A percentile compares a stretch with the other conserved stretches of the same genome.
These are phyloP conservation scores for Colletotrichum cereale DNA, from an alignment of 2,329 filamentous ascomycete genomes.

Conservation along the genomic window DNA sequence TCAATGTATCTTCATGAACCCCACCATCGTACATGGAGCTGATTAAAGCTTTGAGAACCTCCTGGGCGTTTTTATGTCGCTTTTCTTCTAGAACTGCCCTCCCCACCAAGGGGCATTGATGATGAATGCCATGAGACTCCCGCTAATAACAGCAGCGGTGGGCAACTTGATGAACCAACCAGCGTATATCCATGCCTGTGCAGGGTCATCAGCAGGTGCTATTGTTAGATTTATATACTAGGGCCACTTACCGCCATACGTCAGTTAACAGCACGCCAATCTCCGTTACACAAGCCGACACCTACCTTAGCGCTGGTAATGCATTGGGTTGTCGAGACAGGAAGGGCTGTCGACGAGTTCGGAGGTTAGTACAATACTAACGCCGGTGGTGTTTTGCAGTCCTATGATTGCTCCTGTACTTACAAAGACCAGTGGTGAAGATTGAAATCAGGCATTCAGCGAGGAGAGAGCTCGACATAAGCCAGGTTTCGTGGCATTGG, in stretches of 20 bases:
- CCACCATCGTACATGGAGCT: not conserved
- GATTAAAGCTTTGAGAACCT: not conserved
- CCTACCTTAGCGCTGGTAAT: constrained; percentile 73
- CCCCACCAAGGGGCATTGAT: constrained; percentile 70
- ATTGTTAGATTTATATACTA: not conserved
- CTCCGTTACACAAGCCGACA: constrained; percentile 71
- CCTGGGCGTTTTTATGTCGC: no score
- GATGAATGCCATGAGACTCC: constrained; percentile 72
- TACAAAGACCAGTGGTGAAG: constrained; percentile 27
- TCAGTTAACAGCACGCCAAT: constrained; percentile 72
- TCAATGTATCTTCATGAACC: not conserved
- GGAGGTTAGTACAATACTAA: not conserved
- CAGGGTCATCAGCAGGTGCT: not conserved
- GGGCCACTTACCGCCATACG: constrained; percentile 59
- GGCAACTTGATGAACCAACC: constrained; percentile 74
- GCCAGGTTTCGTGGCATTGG: constrained; percentile 50
- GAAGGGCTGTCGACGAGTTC: constrained; percentile 57
- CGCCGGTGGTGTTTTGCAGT: constrained; percentile 16
- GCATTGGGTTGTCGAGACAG: constrained; percentile 75
- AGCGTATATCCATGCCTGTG: constrained; percentile 64
- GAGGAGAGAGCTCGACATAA: not conserved
- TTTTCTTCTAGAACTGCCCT: not conserved
- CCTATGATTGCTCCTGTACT: not conserved
- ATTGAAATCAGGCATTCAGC: constrained; percentile 65
- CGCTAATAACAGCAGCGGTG: constrained; percentile 67